A percentile compares a stretch with the other conserved stretches of the same genome.
Conservation (phyloP, 495 filamentous ascomycete genomes). For the Thozetella sp. region DNA sequence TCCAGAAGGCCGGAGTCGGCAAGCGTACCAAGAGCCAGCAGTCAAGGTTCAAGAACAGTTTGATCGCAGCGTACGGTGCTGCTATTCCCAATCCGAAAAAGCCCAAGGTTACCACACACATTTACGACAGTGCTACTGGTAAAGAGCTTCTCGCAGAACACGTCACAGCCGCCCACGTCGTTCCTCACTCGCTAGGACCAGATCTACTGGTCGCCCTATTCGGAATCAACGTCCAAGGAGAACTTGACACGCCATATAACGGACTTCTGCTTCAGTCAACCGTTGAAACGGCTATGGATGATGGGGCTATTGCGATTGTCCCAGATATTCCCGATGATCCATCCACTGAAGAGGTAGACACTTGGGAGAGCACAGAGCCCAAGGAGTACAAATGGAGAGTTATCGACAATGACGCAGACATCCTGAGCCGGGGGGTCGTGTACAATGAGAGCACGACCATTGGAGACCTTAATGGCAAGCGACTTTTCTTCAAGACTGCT, state of each 20-base stretch:
- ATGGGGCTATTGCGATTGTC: conserved; percentile 19
- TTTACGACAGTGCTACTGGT: conserved; percentile 15
- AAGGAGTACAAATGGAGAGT: conserved; percentile 16
- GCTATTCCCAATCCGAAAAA: conserved; percentile 4
- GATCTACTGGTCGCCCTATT: conserved; percentile 17
- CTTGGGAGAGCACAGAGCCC: conserved; percentile 8
- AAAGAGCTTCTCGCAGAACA: neutral
- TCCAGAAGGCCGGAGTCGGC: conserved; percentile 10
- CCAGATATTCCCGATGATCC: conserved; percentile 16
- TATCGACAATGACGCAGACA: conserved; percentile 9
- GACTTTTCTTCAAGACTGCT: conserved; percentile 17
- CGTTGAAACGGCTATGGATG: conserved; percentile 17
- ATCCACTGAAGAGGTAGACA: conserved; percentile 7
- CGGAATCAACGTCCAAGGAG: conserved; percentile 14
- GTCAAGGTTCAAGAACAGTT: conserved; percentile 11
- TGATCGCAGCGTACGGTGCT: conserved; percentile 12
- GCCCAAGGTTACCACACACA: conserved; percentile 4
- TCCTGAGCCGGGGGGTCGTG: neutral
- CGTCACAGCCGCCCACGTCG: conserved; percentile 17
- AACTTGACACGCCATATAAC: conserved; percentile 15
- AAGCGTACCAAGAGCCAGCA: conserved; percentile 10
- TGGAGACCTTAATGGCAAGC: conserved; percentile 10
- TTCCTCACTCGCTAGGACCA: conserved; percentile 13
- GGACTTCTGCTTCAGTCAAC: conserved; percentile 13
- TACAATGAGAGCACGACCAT: conserved; percentile 1